These are phyloP conservation scores for Lentinula edodes DNA, from an alignment of 768 basidiomycete species.

Conservation along the genomic window DNA sequence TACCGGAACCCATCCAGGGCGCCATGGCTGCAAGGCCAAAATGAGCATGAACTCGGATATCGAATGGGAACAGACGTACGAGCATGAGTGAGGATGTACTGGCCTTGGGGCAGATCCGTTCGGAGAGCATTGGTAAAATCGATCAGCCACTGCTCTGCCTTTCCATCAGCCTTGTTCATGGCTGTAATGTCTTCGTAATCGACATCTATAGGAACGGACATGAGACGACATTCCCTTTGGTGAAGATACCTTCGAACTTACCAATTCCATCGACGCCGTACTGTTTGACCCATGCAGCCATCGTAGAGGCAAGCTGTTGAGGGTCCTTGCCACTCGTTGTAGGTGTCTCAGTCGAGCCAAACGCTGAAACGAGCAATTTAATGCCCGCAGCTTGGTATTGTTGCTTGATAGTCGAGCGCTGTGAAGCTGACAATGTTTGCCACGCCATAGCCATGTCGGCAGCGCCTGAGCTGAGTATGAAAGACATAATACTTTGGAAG, in stretches of 20 bases:
- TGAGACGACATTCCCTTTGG: not conserved
- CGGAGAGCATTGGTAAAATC: slow-evolving; percentile 49
- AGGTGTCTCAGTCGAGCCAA: slow-evolving; percentile 40
- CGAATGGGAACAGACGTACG: slow-evolving; percentile 28
- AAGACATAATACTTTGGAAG: slow-evolving; percentile 24
- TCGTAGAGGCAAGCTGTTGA: slow-evolving; percentile 50
- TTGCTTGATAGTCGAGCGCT: slow-evolving; percentile 35
- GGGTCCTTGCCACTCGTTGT: slow-evolving; percentile 51
- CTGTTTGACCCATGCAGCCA: slow-evolving; percentile 58
- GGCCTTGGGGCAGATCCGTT: slow-evolving; percentile 38
- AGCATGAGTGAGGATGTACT: slow-evolving; percentile 51
- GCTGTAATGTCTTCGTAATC: slow-evolving; percentile 52
- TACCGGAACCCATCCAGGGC: slow-evolving; percentile 35
- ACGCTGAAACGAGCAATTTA: slow-evolving; percentile 50
- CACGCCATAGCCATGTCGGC: slow-evolving; percentile 19
- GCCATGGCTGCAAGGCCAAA: slow-evolving; percentile 34
- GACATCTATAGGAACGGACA: not conserved
- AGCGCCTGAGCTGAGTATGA: slow-evolving; percentile 34
- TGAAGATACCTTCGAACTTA: not conserved
- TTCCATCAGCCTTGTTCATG: slow-evolving; percentile 45
- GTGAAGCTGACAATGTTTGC: slow-evolving; percentile 21
- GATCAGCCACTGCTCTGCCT: slow-evolving; percentile 53
- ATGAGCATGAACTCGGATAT: not conserved
- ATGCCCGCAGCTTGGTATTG: slow-evolving; percentile 55
- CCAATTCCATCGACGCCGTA: slow-evolving; percentile 67